These are phyloP conservation scores for Basidioascus undulatus DNA, from an alignment of 768 basidiomycete species.

Conservation along the genomic window DNA sequence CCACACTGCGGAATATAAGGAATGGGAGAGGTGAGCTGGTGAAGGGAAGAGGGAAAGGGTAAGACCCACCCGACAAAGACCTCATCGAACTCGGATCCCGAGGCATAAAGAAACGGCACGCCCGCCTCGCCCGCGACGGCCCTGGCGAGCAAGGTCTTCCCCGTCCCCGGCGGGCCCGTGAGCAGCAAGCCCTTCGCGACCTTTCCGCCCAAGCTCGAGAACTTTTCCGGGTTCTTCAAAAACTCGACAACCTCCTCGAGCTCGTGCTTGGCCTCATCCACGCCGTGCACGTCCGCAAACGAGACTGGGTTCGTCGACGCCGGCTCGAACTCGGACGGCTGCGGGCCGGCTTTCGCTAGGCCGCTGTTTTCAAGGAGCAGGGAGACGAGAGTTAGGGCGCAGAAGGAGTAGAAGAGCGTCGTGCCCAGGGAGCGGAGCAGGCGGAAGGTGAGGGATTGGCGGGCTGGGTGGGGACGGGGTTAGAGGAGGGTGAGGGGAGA, in stretches of 20 bases:
- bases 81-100: conserved; percentile 91
- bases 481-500: too few species aligned
- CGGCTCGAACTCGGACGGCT: too few species aligned
- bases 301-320: too few species aligned
- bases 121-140: conserved; percentile 95
- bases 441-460: too few species aligned
- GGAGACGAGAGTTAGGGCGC: too few species aligned
- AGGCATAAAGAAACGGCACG: conserved; percentile 91
- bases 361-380: too few species aligned
- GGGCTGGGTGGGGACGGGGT: too few species aligned
- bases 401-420: too few species aligned
- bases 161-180: conserved; percentile 36
- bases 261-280: conserved; percentile 83
- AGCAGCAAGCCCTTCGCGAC: conserved; percentile 75
- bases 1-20: conserved; percentile 16
- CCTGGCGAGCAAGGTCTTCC: conserved; percentile 92
- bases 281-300: conserved; percentile 88
- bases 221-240: conserved; percentile 73
- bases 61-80: conserved; percentile 27
- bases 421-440: too few species aligned
- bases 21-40: background rate
- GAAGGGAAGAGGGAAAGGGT: background rate
- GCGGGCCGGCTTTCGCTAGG: too few species aligned
- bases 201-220: conserved; percentile 76
- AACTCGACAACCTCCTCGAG: conserved; percentile 37